Evolutionary conservation across 805 yeast genomes (phyloP).

Genomic region (Candida morakotiae): DNA sequence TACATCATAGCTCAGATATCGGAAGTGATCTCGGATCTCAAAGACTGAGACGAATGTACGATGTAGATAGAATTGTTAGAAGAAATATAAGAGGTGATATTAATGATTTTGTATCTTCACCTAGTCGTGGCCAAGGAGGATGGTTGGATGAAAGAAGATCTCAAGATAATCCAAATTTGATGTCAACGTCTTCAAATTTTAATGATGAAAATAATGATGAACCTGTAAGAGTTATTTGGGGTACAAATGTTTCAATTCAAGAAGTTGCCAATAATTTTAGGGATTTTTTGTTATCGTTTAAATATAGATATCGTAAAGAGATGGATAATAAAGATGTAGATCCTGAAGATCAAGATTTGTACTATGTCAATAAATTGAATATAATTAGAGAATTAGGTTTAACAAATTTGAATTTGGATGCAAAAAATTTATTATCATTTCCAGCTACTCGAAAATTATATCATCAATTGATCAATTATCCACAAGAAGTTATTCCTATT

Average conservation of each 20-base stretch:
- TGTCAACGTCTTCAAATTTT: constrained; percentile 23
- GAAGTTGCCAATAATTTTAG: constrained; percentile 80
- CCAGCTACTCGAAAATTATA: constrained; percentile 70
- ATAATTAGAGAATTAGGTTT: constrained; percentile 75
- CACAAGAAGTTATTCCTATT: constrained; percentile 94
- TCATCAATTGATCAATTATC: constrained; percentile 84
- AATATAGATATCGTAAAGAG: constrained; percentile 63
- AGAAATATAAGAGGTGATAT: constrained; percentile 68
- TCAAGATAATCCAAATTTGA: constrained; percentile 10
- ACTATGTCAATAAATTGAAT: constrained; percentile 69
- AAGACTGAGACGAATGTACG: constrained; percentile 38
- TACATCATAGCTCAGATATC: constrained; percentile 36
- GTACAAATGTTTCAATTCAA: constrained; percentile 91
- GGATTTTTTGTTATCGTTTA: constrained; percentile 79
- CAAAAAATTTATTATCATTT: constrained; percentile 71
- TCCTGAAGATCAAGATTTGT: constrained; percentile 63
- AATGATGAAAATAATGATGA: constrained; percentile 42
- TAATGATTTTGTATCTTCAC: constrained; percentile 67
- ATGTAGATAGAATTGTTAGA: constrained; percentile 40
- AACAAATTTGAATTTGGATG: constrained; percentile 81
- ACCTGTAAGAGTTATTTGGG: constrained; percentile 94
- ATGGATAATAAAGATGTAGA: constrained; percentile 37
- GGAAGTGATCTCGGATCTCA: constrained; percentile 32
- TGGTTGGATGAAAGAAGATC: constrained; percentile 40
- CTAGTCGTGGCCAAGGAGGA: constrained; percentile 33